phyloP scores from a whole-genome alignment of 805 yeast species.

The Metschnikowia lochheadii region DNA sequence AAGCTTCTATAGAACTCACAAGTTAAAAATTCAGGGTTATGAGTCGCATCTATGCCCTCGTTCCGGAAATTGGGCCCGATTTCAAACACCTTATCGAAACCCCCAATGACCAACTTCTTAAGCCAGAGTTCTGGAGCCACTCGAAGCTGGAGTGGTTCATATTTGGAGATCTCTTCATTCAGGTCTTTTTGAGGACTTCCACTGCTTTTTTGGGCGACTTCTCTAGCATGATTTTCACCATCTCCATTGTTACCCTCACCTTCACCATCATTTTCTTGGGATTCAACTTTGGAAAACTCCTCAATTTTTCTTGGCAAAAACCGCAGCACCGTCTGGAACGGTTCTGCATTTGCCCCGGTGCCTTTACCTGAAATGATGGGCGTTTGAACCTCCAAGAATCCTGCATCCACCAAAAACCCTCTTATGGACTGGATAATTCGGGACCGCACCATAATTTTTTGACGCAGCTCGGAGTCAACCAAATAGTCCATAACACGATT shows the following conservation, averaged over 20 bases:
- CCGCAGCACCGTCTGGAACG: conserved; percentile 57
- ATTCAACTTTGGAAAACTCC: no score
- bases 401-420: conserved; percentile 46
- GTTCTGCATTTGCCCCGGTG: conserved; percentile 92
- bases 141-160: conserved; percentile 49
- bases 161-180: neutral
- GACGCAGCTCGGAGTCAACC: conserved; percentile 49
- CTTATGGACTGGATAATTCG: conserved; percentile 55
- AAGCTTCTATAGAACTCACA: conserved; percentile 84
- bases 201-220: neutral
- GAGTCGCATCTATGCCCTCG: conserved; percentile 90
- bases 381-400: conserved; percentile 81
- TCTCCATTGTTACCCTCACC: neutral
- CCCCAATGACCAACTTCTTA: conserved; percentile 75
- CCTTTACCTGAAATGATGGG: conserved; percentile 73
- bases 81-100: conserved; percentile 83
- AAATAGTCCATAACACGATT: conserved; percentile 74
- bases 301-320: conserved; percentile 24
- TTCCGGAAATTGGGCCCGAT: conserved; percentile 83
- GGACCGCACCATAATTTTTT: conserved; percentile 49
- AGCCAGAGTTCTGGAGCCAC: conserved; percentile 97
- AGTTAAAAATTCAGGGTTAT: conserved; percentile 90
- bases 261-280: neutral
- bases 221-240: neutral
- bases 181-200: neutral